Conservation (phyloP, 371 early-diverging fungal genomes). For the Rhizopus sp. region DNA sequence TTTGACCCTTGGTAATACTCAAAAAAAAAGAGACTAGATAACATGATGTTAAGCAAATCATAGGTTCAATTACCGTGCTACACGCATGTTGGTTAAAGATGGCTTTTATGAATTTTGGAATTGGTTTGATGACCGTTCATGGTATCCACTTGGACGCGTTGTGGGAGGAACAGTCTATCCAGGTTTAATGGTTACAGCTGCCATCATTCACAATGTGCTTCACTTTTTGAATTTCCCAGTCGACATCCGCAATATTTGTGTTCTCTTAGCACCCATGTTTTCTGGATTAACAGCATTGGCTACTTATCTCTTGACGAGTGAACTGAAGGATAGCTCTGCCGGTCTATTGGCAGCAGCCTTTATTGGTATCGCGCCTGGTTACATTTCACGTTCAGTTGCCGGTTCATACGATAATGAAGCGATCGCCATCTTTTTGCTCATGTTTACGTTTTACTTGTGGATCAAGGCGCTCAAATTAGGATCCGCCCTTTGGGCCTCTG, state of each 20-base stretch:
- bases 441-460: slow-evolving; percentile 97
- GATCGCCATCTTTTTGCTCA: slow-evolving; percentile 97
- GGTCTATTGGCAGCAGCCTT: slow-evolving; percentile 96
- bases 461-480: slow-evolving; percentile 93
- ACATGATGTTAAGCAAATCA: background rate
- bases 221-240: slow-evolving; percentile 90
- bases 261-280: slow-evolving; percentile 95
- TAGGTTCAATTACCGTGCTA: slow-evolving; percentile 98
- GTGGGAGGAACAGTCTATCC: slow-evolving; percentile 98
- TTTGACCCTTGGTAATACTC: slow-evolving; percentile 93
- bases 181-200: slow-evolving; percentile 97
- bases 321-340: slow-evolving; percentile 88
- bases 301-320: slow-evolving; percentile 89
- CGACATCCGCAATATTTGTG: slow-evolving; percentile 97
- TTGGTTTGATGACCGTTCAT: slow-evolving; percentile 98
- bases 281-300: slow-evolving; percentile 93
- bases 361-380: slow-evolving; percentile 97
- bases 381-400: slow-evolving; percentile 98
- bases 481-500: slow-evolving; percentile 85
- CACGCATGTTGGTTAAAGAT: slow-evolving; percentile 91
- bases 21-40: background rate
- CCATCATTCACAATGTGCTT: slow-evolving; percentile 91
- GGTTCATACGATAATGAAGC: slow-evolving; percentile 99
- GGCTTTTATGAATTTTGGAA: slow-evolving; percentile 98
- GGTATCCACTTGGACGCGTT: slow-evolving; percentile 99